These are phyloP conservation scores for Raddia distichophylla DNA, from an alignment of 176 grass and related monocot species.

Conservation along the genomic window DNA sequence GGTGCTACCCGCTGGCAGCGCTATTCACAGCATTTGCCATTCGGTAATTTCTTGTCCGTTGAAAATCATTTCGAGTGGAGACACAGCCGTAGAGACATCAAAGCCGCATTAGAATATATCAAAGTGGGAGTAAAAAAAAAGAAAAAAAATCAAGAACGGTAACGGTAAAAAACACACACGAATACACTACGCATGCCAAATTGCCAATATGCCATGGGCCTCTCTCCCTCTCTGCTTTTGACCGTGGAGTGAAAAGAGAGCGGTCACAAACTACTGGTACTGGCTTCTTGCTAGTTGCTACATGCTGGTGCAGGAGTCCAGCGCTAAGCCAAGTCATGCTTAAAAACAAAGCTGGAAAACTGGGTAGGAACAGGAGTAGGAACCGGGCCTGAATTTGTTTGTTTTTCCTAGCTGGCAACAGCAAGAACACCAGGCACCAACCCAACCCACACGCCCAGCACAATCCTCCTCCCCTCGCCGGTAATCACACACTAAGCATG, in stretches of 20 bases:
- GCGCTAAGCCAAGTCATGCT: background rate
- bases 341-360: background rate
- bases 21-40: too few relatives aligned
- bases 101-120: background rate
- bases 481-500: conserved; percentile 55
- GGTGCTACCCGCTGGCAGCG: too few relatives aligned
- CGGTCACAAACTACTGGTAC: background rate
- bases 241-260: background rate
- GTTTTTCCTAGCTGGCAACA: conserved; percentile 56
- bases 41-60: too few relatives aligned
- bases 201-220: background rate
- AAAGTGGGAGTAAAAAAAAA: background rate
- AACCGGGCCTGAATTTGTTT: background rate
- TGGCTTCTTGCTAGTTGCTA: too few relatives aligned
- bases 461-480: conserved; percentile 24
- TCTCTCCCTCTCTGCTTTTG: background rate
- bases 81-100: background rate
- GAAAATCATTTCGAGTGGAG: too few relatives aligned
- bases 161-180: too few relatives aligned
- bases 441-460: conserved; percentile 49
- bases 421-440: conserved; percentile 55
- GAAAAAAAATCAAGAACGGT: background rate
- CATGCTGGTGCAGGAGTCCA: background rate
- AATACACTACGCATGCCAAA: background rate
- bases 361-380: background rate